A percentile compares a stretch with the other conserved stretches of the same genome.
These are phyloP conservation scores for Bipolaris oryzae DNA, from an alignment of 2,329 filamentous ascomycete species.

Conservation along the genomic window DNA sequence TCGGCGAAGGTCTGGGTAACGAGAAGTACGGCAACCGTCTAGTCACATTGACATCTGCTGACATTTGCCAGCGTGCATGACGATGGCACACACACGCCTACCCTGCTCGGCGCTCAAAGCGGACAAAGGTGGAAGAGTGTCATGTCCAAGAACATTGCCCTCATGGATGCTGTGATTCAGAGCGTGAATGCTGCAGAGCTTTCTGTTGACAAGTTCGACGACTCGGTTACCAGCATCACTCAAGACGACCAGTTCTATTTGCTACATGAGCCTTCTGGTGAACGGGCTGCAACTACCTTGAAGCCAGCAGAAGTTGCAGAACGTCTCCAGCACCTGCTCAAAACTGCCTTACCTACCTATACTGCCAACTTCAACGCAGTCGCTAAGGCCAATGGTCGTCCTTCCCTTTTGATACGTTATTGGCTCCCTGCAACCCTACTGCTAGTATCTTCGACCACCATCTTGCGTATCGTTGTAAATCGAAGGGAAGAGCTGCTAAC, in stretches of 20 bases:
- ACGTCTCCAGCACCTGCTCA: slow-evolving; percentile 72
- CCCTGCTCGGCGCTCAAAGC: slow-evolving; percentile 53
- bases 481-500: slow-evolving; percentile 75
- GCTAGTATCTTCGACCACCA: slow-evolving; percentile 78
- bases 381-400: slow-evolving; percentile 72
- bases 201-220: slow-evolving; percentile 60
- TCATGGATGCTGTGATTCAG: slow-evolving; percentile 84
- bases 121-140: slow-evolving; percentile 70
- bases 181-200: slow-evolving; percentile 70
- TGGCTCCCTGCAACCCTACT: slow-evolving; percentile 79
- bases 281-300: slow-evolving; percentile 42
- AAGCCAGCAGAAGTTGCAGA: slow-evolving; percentile 65
- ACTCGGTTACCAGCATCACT: slow-evolving; percentile 63
- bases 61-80: slow-evolving; percentile 64
- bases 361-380: slow-evolving; percentile 61
- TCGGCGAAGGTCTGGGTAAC: slow-evolving; percentile 79
- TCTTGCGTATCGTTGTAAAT: slow-evolving; percentile 78
- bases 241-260: slow-evolving; percentile 55
- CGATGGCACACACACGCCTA: slow-evolving; percentile 55
- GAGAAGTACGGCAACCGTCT: slow-evolving; percentile 44
- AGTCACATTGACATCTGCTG: background rate
- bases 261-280: slow-evolving; percentile 46
- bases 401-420: slow-evolving; percentile 77
- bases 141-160: slow-evolving; percentile 77
- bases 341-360: slow-evolving; percentile 71